Evolutionary conservation across 1,284 basidiomycete genomes (phyloP).

Genomic region (Melanopsichium pennsylvanicum): DNA sequence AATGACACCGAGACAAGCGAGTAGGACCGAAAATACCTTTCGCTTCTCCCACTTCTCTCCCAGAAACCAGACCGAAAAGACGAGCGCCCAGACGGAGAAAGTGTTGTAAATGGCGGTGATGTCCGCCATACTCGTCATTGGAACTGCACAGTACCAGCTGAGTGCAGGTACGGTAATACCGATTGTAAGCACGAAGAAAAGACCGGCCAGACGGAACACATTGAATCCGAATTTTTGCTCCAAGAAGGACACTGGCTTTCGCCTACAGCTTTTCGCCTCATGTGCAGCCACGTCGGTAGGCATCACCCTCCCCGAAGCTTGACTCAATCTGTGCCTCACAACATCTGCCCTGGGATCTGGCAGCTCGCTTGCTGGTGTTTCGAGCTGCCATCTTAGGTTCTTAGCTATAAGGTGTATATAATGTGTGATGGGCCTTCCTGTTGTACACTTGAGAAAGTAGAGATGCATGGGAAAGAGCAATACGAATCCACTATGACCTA

Average conservation of each 20-base stretch:
- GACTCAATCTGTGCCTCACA: slow-evolving; percentile 35
- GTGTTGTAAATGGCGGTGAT: slow-evolving; percentile 66
- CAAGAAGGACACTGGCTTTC: slow-evolving; percentile 9
- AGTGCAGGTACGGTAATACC: slow-evolving; percentile 61
- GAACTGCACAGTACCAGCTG: slow-evolving; percentile 64
- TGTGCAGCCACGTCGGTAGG: neutral
- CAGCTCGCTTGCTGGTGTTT: slow-evolving; percentile 24
- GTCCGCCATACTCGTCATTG: slow-evolving; percentile 64
- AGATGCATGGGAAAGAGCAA: slow-evolving; percentile 60
- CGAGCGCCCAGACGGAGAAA: slow-evolving; percentile 64
- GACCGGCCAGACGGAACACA: slow-evolving; percentile 26
- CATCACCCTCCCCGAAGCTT: slow-evolving; percentile 20
- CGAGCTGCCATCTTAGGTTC: slow-evolving; percentile 59
- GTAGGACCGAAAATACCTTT: slow-evolving; percentile 59
- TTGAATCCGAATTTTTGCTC: slow-evolving; percentile 41
- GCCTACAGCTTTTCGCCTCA: slow-evolving; percentile 6
- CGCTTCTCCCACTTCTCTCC: slow-evolving; percentile 59
- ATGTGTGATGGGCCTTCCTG: slow-evolving; percentile 40
- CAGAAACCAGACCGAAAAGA: slow-evolving; percentile 63
- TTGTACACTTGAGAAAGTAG: slow-evolving; percentile 41
- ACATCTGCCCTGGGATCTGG: slow-evolving; percentile 30
- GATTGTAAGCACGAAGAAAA: slow-evolving; percentile 54
- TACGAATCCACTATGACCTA: slow-evolving; percentile 60
- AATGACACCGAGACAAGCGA: slow-evolving; percentile 58
- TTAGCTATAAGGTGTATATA: slow-evolving; percentile 50